Percentiles rank a stretch among this genome's conserved stretches.
These are phyloP conservation scores for Cardiospermum halicacabum DNA, from an alignment of 345 rosid species.

Conservation along the genomic window DNA sequence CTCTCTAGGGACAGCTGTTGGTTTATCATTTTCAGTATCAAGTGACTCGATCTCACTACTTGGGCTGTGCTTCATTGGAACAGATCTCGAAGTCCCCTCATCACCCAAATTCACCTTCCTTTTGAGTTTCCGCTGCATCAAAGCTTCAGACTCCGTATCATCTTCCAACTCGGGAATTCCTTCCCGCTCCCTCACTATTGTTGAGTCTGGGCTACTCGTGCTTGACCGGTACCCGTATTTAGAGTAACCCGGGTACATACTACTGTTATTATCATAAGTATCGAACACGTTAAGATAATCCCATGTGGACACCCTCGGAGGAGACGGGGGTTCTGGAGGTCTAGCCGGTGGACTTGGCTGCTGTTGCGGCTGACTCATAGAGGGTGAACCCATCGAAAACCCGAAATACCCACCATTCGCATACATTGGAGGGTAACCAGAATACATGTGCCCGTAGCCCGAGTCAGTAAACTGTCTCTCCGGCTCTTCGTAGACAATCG, in stretches of 20 bases:
- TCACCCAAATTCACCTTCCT: slow-evolving; percentile 29
- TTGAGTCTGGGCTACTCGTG: slow-evolving; percentile 78
- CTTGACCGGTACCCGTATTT: slow-evolving; percentile 44
- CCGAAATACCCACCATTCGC: slow-evolving; percentile 52
- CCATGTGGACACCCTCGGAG: slow-evolving; percentile 70
- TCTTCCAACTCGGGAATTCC: slow-evolving; percentile 98
- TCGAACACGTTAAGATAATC: slow-evolving; percentile 78
- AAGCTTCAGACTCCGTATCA: slow-evolving; percentile 66
- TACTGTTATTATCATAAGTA: slow-evolving; percentile 31
- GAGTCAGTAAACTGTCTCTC: slow-evolving; percentile 30
- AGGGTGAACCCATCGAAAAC: slow-evolving; percentile 37
- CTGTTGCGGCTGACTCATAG: slow-evolving; percentile 17
- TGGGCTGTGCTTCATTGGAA: slow-evolving; percentile 33
- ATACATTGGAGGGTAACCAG: slow-evolving; percentile 26
- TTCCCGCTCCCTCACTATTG: slow-evolving; percentile 89
- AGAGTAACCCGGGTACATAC: slow-evolving; percentile 29
- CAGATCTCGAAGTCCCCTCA: slow-evolving; percentile 65
- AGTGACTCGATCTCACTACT: slow-evolving; percentile 7
- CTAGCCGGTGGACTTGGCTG: slow-evolving; percentile 28
- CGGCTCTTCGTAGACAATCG: slow-evolving; percentile 67
- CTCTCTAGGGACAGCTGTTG: slow-evolving; percentile 20
- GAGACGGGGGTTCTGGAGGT: slow-evolving; percentile 67
- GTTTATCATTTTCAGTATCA: slow-evolving; percentile 24
- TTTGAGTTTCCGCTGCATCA: slow-evolving; percentile 35
- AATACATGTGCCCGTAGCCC: slow-evolving; percentile 33